These are phyloP conservation scores for Phytophthora crassamura DNA, from an alignment of 352 stramenopile species.

Conservation along the genomic window DNA sequence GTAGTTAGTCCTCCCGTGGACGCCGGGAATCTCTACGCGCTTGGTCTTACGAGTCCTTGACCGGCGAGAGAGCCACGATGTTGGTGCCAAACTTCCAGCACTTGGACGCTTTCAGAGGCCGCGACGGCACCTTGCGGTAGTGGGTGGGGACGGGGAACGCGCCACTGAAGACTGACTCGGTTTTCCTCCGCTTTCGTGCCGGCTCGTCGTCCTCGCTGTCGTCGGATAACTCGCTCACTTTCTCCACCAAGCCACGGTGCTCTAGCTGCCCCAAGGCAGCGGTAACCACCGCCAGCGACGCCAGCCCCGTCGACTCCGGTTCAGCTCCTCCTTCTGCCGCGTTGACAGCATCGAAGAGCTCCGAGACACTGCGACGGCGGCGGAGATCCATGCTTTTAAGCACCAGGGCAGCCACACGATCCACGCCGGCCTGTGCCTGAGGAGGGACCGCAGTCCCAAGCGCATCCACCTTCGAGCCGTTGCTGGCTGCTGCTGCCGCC, in stretches of 20 bases:
- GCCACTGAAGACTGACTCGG: conserved; percentile 17
- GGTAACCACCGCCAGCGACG: conserved; percentile 62
- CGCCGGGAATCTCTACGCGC: conserved; percentile 4
- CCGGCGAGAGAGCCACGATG: conserved; percentile 38
- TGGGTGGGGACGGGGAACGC: conserved; percentile 40
- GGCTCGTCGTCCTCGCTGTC: conserved; percentile 23
- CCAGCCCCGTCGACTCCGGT: conserved; percentile 10
- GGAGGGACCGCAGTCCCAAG: conserved; percentile 11
- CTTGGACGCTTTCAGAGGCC: conserved; percentile 78
- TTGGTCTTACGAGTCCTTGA: conserved; percentile 32
- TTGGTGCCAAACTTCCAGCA: conserved; percentile 62
- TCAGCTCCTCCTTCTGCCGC: conserved; percentile 9
- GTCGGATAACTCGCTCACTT: conserved; percentile 35
- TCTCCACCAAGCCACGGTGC: conserved; percentile 56
- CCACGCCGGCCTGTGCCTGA: conserved; percentile 40
- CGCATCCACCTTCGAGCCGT: conserved; percentile 12
- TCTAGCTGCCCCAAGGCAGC: conserved; percentile 67
- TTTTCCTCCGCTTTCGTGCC: conserved; percentile 37
- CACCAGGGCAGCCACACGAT: conserved; percentile 58
- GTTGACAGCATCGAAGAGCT: conserved; percentile 65
- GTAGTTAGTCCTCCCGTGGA: conserved; percentile 24
- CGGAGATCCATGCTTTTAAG: conserved; percentile 69
- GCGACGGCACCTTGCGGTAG: conserved; percentile 74
- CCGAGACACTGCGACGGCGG: conserved; percentile 55
- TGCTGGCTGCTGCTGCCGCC: neutral